phyloP scores from a whole-genome alignment of 495 filamentous ascomycete species.

The Aspergillus egyptiacus region DNA sequence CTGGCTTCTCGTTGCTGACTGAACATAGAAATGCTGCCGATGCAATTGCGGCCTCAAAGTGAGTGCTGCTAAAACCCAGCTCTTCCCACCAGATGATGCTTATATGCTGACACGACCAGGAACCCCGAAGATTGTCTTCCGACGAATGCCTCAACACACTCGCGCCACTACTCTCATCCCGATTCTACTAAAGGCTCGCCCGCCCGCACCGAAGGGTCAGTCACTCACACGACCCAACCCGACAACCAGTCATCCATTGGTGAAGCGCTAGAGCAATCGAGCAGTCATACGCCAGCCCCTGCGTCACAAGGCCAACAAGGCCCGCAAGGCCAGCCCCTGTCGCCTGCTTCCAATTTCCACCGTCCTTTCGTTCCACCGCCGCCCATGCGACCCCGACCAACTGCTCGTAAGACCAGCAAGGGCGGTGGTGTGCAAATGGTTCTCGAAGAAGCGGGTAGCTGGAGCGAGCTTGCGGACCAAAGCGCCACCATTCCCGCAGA shows the following conservation, averaged over 20 bases:
- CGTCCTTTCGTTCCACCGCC: constrained; percentile 26
- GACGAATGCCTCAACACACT: constrained; percentile 27
- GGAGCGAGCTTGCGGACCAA: constrained; percentile 82
- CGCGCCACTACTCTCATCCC: constrained; percentile 37
- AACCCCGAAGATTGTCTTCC: constrained; percentile 42
- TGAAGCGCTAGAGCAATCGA: constrained; percentile 25
- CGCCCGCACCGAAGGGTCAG: constrained; percentile 22
- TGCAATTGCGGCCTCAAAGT: constrained; percentile 34
- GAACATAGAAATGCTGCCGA: constrained; percentile 35
- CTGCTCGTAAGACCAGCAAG: constrained; percentile 58
- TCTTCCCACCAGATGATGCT: not conserved
- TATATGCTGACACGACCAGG: constrained; percentile 14
- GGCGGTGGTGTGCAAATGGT: constrained; percentile 88
- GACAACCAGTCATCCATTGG: constrained; percentile 25
- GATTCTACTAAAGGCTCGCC: constrained; percentile 29
- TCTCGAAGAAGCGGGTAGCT: constrained; percentile 78
- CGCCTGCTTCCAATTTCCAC: constrained; percentile 16
- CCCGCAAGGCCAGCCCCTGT: constrained; percentile 29
- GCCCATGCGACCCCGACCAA: constrained; percentile 25
- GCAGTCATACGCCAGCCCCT: constrained; percentile 17
- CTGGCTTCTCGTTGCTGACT: not conserved
- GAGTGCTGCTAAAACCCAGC: constrained; percentile 17
- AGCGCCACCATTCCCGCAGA: constrained; percentile 72
- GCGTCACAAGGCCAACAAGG: no score
- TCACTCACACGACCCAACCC: constrained; percentile 19